A percentile compares a stretch with the other conserved stretches of the same genome.
Conservation (phyloP, 768 basidiomycete genomes). For the Crassisporium funariophilum region DNA sequence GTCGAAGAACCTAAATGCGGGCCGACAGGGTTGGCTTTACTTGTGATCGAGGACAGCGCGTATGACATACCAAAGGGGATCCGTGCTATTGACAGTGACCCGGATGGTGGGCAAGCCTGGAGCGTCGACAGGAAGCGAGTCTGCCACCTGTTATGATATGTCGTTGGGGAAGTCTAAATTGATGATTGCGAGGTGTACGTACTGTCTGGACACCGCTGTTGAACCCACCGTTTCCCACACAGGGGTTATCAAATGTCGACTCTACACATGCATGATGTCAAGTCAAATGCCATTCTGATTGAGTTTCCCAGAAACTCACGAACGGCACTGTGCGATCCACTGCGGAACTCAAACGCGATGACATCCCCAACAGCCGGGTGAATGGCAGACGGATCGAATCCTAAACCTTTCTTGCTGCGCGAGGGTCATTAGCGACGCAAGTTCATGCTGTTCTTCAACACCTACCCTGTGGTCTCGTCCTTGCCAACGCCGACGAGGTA, state of each 20-base stretch:
- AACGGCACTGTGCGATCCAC: slow-evolving; percentile 41
- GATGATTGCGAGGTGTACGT: slow-evolving; percentile 9
- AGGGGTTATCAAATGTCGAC: slow-evolving; percentile 40
- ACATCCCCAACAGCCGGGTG: slow-evolving; percentile 35
- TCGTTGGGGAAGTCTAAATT: slow-evolving; percentile 1
- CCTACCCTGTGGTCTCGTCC: slow-evolving; percentile 42
- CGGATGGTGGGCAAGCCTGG: slow-evolving; percentile 33
- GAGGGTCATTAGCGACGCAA: neutral
- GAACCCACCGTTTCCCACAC: slow-evolving; percentile 35
- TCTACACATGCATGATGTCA: slow-evolving; percentile 30
- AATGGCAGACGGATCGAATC: slow-evolving; percentile 44
- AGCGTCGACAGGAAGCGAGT: slow-evolving; percentile 34
- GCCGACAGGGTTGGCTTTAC: too few relatives aligned
- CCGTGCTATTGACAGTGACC: slow-evolving; percentile 35
- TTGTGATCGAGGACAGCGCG: neutral
- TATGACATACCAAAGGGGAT: slow-evolving; percentile 33
- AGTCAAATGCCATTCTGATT: too few relatives aligned
- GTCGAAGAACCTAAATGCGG: slow-evolving; percentile 43
- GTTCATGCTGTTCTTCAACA: neutral
- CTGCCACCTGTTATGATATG: slow-evolving; percentile 25
- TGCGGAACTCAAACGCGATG: slow-evolving; percentile 40
- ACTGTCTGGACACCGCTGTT: slow-evolving; percentile 38
- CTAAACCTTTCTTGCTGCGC: slow-evolving; percentile 39
- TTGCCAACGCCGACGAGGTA: slow-evolving; percentile 42
- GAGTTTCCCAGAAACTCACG: slow-evolving; percentile 30